These are phyloP conservation scores for Decorospora gaudefroyi DNA, from an alignment of 2,329 filamentous ascomycete species.

Conservation along the genomic window DNA sequence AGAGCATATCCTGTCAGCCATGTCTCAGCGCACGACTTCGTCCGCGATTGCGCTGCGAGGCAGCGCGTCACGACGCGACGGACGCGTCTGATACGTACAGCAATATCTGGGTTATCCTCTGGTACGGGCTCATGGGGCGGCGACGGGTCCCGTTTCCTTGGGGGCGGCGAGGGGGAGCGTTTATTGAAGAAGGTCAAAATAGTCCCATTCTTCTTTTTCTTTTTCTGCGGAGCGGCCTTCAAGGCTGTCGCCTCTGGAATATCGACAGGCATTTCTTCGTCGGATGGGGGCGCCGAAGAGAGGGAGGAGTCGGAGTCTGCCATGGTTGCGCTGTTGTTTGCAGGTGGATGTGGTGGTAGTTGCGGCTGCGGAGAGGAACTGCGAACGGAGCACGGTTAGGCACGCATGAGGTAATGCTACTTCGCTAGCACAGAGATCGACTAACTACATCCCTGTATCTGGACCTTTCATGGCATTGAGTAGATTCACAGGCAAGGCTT, in stretches of 20 bases:
- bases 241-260: constrained; percentile 28
- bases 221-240: constrained; percentile 35
- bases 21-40: constrained; percentile 30
- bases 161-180: constrained; percentile 52
- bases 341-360: constrained; percentile 26
- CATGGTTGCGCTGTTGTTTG: constrained; percentile 49
- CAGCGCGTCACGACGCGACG: constrained; percentile 45
- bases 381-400: constrained; percentile 37
- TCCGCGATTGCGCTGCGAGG: constrained; percentile 23
- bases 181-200: constrained; percentile 50
- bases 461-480: constrained; percentile 9
- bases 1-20: constrained; percentile 39
- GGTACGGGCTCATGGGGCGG: constrained; percentile 88
- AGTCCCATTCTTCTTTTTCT: constrained; percentile 43
- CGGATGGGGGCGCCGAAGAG: constrained; percentile 62
- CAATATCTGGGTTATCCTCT: constrained; percentile 88
- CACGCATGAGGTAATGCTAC: constrained; percentile 46
- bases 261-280: constrained; percentile 57
- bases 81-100: constrained; percentile 67
- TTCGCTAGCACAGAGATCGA: constrained; percentile 38
- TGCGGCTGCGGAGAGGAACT: constrained; percentile 26
- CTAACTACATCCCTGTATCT: constrained; percentile 23
- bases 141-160: constrained; percentile 79
- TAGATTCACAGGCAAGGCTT: constrained; percentile 3
- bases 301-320: constrained; percentile 61